Percentiles rank a stretch among this genome's conserved stretches.
phyloP scores from a whole-genome alignment of 75 land plant species.

The Selaginella tamariscina region DNA sequence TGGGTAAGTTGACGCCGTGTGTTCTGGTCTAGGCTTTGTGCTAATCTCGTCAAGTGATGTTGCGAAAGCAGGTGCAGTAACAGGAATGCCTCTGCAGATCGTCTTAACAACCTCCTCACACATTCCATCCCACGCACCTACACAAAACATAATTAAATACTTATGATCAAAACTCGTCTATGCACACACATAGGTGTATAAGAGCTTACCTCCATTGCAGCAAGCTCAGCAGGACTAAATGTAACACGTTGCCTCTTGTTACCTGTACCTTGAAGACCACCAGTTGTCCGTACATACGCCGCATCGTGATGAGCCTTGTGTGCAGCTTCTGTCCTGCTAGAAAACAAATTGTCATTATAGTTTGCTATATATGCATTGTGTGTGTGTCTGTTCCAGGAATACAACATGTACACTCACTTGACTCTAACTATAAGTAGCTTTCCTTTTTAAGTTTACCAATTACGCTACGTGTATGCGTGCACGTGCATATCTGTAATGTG shows the following conservation, averaged over 20 bases:
- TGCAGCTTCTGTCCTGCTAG: not conserved
- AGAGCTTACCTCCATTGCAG: constrained; percentile 85
- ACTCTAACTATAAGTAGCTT: too few relatives aligned
- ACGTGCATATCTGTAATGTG: too few relatives aligned
- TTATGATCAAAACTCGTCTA: not conserved
- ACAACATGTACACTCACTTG: too few relatives aligned
- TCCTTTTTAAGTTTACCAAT: too few relatives aligned
- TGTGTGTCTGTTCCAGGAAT: too few relatives aligned
- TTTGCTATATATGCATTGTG: too few relatives aligned
- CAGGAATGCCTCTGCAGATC: constrained; percentile 89
- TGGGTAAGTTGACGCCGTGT: constrained; percentile 47
- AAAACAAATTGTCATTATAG: too few relatives aligned
- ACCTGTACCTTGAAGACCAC: not conserved
- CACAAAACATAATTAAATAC: not conserved
- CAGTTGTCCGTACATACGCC: not conserved
- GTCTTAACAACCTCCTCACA: constrained; percentile 72
- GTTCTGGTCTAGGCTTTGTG: constrained; percentile 55
- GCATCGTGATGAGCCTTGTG: not conserved
- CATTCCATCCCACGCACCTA: constrained; percentile 98
- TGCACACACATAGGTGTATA: not conserved
- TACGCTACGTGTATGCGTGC: too few relatives aligned
- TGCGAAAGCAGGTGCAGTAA: constrained; percentile 79
- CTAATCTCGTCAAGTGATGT: constrained; percentile 77
- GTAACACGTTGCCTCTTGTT: constrained; percentile 78
- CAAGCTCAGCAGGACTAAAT: constrained; percentile 71